phyloP scores from a whole-genome alignment of 2,329 filamentous ascomycete genomes.

The Fusarium sp. region DNA sequence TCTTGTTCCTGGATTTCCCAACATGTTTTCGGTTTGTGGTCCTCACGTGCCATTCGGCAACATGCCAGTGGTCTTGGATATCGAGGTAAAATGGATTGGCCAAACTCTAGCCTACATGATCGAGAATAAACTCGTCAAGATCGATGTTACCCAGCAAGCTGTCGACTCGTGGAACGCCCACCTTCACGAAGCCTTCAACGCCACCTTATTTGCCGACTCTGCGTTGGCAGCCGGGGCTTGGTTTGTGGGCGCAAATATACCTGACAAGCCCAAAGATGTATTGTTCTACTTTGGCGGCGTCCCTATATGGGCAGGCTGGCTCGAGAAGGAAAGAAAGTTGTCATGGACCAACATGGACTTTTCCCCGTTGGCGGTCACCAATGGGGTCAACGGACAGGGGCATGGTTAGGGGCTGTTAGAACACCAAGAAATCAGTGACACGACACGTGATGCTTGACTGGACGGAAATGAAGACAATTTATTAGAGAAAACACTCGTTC shows the following conservation, averaged over 20 bases:
- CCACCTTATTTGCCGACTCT: constrained; percentile 21
- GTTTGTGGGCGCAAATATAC: constrained; percentile 35
- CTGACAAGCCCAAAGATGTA: constrained; percentile 8
- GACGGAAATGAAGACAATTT: no score
- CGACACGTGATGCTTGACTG: no score
- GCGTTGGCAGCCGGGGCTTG: constrained; percentile 7
- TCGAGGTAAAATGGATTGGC: constrained; percentile 23
- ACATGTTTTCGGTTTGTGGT: constrained; percentile 31
- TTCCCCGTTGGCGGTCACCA: neutral
- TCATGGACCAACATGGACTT: constrained; percentile 26
- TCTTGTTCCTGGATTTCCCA: constrained; percentile 24
- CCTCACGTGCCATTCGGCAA: constrained; percentile 33
- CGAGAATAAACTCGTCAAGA: constrained; percentile 7
- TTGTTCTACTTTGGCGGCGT: constrained; percentile 32
- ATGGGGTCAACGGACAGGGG: neutral
- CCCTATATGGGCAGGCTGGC: constrained; percentile 21
- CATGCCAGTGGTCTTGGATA: constrained; percentile 23
- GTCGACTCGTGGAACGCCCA: constrained; percentile 14
- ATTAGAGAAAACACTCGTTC: no score
- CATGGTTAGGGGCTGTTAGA: no score
- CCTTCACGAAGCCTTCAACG: neutral
- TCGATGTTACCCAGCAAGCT: constrained; percentile 15
- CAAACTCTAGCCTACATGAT: constrained; percentile 5
- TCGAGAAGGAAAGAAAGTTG: constrained; percentile 10
- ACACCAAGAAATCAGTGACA: no score